Base-by-base conservation (phyloP, 2,329 filamentous ascomycete species). In the Aaosphaeria arxii region DNA sequence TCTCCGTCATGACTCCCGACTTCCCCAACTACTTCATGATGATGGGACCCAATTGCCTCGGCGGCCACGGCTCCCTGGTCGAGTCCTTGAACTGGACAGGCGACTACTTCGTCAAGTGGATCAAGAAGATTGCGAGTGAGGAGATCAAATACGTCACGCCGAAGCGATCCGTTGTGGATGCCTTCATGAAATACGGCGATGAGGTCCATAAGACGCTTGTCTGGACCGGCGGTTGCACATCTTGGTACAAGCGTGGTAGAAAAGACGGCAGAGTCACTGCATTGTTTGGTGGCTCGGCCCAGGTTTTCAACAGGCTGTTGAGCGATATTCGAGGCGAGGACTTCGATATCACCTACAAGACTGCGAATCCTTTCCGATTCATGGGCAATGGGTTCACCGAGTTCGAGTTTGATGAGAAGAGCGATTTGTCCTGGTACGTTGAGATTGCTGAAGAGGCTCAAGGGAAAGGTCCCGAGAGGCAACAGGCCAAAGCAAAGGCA, bases 381-480 rank as follows among this genome's bases (percentile, higher is more conserved):
- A 71, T 79, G 73, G 77, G 76, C 0, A 78, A 77, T 58, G 76
- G 77, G 1, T 73, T 74, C 51, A 74, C 73, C 2, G 60, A 62
- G 36, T 64, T 63, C 48, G 72, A 76, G 52, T 63, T 69, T 57
- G 59, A 70, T 11, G 65, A 66, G 13, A 65, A 57, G 29, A 64
- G 63, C 49, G 61, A 63, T 51, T 40, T 60, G 9, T 54, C 52
- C 4, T 60, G 52, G 52, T 60, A 59, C 33, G 56, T 57, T 11
- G 57, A 56, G 44, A 52, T 59, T 13, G 52, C 57, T 2, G 57
- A 59, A 45, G 57, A 59, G 39, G 55, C 53, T 5, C 57, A 55
- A 43, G 55, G 53, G 1, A 52, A 53, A 24, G 57, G 57, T 6
- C 57, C 55, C 13, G 43, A 53, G 17, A 45, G 40, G 31, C 11